These are phyloP conservation scores for Lipomyces anomalus DNA, from an alignment of 805 yeast genomes.

Conservation along the genomic window DNA sequence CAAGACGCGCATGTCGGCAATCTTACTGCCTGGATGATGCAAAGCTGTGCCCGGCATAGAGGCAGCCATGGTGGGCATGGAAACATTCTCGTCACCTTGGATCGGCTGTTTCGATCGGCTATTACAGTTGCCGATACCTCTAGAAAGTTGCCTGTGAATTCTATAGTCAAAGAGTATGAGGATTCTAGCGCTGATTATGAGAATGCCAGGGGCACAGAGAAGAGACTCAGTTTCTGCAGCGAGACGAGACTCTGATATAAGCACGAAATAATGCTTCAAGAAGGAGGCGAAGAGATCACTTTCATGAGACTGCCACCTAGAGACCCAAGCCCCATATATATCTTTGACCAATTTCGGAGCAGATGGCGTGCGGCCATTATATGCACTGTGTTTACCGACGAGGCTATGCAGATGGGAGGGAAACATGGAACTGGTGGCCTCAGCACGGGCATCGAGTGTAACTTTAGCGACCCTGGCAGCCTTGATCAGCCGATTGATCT, in stretches of 20 bases:
- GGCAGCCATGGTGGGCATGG: constrained; percentile 7
- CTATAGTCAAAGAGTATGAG: constrained; percentile 26
- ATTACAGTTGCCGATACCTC: not conserved
- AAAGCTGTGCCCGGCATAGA: not conserved
- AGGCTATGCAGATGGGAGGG: constrained; percentile 29
- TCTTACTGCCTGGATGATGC: no score
- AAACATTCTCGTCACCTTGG: constrained; percentile 5
- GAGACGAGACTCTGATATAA: constrained; percentile 27
- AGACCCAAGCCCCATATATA: constrained; percentile 34
- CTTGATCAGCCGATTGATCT: constrained; percentile 24
- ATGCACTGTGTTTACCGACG: no score
- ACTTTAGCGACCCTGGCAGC: constrained; percentile 5
- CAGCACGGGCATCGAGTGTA: no score
- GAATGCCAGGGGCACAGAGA: constrained; percentile 32
- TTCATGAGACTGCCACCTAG: constrained; percentile 34
- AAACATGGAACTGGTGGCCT: no score
- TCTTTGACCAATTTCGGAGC: no score
- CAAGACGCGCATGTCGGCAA: constrained; percentile 29
- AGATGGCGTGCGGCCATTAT: no score
- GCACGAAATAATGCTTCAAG: constrained; percentile 37
- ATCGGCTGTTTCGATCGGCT: constrained; percentile 1
- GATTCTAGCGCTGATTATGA: constrained; percentile 28
- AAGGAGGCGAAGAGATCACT: constrained; percentile 38
- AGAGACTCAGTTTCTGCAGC: constrained; percentile 25
- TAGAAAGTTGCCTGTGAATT: constrained; percentile 9